Evolutionary conservation across 306 rosid species (phyloP).

Genomic region (Cucurbita moschata): DNA sequence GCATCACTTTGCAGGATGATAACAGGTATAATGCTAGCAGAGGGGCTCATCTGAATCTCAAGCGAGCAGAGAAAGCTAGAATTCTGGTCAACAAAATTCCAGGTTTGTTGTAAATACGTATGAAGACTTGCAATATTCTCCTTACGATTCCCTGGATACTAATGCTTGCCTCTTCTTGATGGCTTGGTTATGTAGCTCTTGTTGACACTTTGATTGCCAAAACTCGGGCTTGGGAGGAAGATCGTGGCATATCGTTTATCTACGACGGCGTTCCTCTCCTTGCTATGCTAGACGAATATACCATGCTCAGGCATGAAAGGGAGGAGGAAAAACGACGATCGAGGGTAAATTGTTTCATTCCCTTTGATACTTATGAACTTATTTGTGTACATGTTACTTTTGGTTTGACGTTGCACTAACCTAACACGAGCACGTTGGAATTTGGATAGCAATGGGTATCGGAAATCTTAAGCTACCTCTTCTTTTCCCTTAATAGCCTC

Average conservation of each 20-base stretch:
- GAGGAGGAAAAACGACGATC: slow-evolving; percentile 93
- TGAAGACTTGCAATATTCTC: background rate
- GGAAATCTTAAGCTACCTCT: background rate
- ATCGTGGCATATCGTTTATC: slow-evolving; percentile 54
- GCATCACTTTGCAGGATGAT: slow-evolving; percentile 55
- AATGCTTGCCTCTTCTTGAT: background rate
- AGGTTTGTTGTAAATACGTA: slow-evolving; percentile 22
- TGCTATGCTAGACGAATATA: slow-evolving; percentile 96
- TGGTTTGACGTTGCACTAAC: background rate
- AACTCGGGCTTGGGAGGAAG: slow-evolving; percentile 97
- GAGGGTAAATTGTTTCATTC: slow-evolving; percentile 36
- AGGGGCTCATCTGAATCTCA: slow-evolving; percentile 98
- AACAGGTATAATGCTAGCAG: slow-evolving; percentile 98
- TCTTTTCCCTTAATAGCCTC: background rate
- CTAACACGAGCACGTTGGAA: background rate
- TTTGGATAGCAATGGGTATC: no score
- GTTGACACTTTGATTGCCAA: slow-evolving; percentile 86
- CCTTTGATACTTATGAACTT: background rate
- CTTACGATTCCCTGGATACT: background rate
- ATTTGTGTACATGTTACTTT: background rate
- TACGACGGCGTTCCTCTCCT: slow-evolving; percentile 97
- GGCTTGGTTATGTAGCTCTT: slow-evolving; percentile 49
- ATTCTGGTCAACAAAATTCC: slow-evolving; percentile 93
- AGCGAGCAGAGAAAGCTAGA: slow-evolving; percentile 97
- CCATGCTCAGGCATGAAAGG: slow-evolving; percentile 94